Base-by-base conservation (phyloP, 257 asterid species). In the Nicotiana undulata region DNA sequence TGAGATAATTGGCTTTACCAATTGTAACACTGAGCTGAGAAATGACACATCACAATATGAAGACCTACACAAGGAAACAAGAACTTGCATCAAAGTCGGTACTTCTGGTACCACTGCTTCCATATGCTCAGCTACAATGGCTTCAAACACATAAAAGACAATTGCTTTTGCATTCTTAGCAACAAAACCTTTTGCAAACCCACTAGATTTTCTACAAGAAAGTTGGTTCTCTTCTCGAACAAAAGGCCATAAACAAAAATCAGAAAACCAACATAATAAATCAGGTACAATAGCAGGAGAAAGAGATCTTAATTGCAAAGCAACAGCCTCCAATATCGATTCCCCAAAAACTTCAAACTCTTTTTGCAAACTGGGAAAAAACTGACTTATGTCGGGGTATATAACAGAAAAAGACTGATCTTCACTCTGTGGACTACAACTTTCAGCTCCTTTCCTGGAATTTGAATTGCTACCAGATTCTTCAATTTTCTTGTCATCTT, bases 161-260 rank as follows among this genome's bases (percentile, higher is more conserved):
- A 94, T 90, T 65, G 95, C 99, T 89, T 92, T 96, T 29, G 98
- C 95, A 90, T 96, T 96, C 88, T 92, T 93, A 74, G 98, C 93
- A 81, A 87, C 92, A 84, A 89, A 94, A 59, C 99, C 99, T 87
- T 90, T 96, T 80, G 85, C 86, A 88, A 82, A 79, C 82, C 83
- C 89, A 52, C 87, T 80, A 79, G 84, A 86, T 15, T 86, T 82
- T 49, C 80, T 85, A 83, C 80, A 68, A 63, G 75, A 76, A 59
- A 74, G 70, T 70, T 84, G 87, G 83, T 77, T 86, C 79, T 79
- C 85, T 72, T 87, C 87, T 63, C 80, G 92, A 80, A 88, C 82
- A 88, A 94, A 94, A 61, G 98, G 98, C 94, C 92, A 87, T 40
- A 90, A 89, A 88, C 98, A 96, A 79, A 96, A 90, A 84, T 92